These are phyloP conservation scores for Amanita subjunquillea DNA, from an alignment of 768 basidiomycete genomes.

Conservation along the genomic window DNA sequence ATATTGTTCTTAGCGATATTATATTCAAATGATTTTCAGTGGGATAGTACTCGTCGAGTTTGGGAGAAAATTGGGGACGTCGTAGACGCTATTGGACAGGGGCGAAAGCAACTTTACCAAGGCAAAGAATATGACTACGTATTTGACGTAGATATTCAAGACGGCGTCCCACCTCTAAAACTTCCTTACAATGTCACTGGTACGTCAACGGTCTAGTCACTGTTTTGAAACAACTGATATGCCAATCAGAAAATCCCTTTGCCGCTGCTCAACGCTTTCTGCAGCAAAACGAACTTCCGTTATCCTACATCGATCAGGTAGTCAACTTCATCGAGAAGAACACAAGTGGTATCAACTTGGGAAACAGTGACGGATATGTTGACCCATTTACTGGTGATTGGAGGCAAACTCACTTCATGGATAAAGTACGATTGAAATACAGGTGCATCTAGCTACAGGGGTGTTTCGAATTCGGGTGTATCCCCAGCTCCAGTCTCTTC, in stretches of 20 bases:
- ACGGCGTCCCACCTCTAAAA: slow-evolving; percentile 87
- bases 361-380: slow-evolving; percentile 47
- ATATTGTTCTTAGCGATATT: neutral
- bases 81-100: slow-evolving; percentile 85
- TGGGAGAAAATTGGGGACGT: slow-evolving; percentile 98
- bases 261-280: slow-evolving; percentile 85
- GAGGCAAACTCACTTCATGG: slow-evolving; percentile 1
- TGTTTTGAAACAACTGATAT: neutral
- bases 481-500: slow-evolving; percentile 22
- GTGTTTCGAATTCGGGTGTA: slow-evolving; percentile 23
- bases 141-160: slow-evolving; percentile 96
- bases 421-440: slow-evolving; percentile 5
- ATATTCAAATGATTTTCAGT: slow-evolving; percentile 35
- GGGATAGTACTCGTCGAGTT: slow-evolving; percentile 54
- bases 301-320: slow-evolving; percentile 80
- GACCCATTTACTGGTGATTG: slow-evolving; percentile 84
- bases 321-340: slow-evolving; percentile 92
- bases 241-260: slow-evolving; percentile 77
- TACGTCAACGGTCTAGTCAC: slow-evolving; percentile 18
- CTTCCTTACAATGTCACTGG: slow-evolving; percentile 88
- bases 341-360: slow-evolving; percentile 66
- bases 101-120: slow-evolving; percentile 84
- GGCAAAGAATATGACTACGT: slow-evolving; percentile 98
- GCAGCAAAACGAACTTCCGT: slow-evolving; percentile 70
- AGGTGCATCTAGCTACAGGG: slow-evolving; percentile 61